Evolutionary conservation across 2,329 filamentous ascomycete genomes (phyloP).

Genomic region (Pseudogymnoascus sp.): DNA sequence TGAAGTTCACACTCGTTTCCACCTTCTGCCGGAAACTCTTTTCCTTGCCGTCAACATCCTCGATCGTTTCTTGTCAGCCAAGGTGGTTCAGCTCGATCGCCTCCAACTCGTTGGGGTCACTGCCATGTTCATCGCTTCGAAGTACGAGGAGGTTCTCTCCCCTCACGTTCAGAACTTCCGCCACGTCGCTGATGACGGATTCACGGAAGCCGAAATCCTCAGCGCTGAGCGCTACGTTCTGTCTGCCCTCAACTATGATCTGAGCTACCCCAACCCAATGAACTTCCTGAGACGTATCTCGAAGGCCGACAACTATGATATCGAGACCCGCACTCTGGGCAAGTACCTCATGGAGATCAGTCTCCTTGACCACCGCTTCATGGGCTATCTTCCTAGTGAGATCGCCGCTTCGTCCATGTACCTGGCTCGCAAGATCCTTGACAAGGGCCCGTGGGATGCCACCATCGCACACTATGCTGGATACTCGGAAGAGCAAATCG

Average conservation of each 20-base stretch:
- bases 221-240: conserved; percentile 96
- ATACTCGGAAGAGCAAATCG: conserved; percentile 86
- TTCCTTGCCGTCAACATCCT: conserved; percentile 98
- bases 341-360: conserved; percentile 98
- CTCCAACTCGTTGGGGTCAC: conserved; percentile 95
- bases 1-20: conserved; percentile 95
- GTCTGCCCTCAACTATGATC: conserved; percentile 84
- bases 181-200: conserved; percentile 93
- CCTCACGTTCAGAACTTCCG: conserved; percentile 95
- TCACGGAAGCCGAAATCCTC: conserved; percentile 88
- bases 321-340: conserved; percentile 90
- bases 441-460: conserved; percentile 85
- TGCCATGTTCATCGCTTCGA: conserved; percentile 98
- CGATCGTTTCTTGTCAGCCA: conserved; percentile 91
- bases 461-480: conserved; percentile 87
- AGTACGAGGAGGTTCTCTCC: conserved; percentile 97
- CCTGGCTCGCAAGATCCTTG: conserved; percentile 79
- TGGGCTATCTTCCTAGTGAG: conserved; percentile 81
- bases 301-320: conserved; percentile 99
- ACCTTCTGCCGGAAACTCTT: conserved; percentile 88
- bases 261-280: conserved; percentile 99
- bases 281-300: conserved; percentile 98
- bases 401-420: conserved; percentile 94
- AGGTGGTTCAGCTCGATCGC: conserved; percentile 92
- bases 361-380: conserved; percentile 88